A percentile compares a stretch with the other conserved stretches of the same genome.
Evolutionary conservation across 768 basidiomycete species (phyloP).

Genomic region (Clavaria fumosa): DNA sequence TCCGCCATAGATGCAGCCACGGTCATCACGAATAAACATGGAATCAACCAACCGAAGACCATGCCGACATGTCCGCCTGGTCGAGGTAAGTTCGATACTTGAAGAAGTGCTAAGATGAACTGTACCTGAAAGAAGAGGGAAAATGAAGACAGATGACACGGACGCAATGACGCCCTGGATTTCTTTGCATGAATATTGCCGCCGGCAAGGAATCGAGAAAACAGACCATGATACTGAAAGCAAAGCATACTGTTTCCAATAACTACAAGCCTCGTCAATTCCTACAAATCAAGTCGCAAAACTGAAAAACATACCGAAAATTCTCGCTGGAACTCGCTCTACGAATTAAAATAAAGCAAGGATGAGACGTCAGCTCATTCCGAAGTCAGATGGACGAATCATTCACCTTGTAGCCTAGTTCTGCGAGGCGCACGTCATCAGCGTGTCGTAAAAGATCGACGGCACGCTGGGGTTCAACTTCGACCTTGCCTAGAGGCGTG

Average conservation of each 20-base stretch:
- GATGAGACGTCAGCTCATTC: no score
- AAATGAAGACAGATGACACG: constrained; percentile 49
- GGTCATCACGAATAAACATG: constrained; percentile 48
- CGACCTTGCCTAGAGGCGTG: no score
- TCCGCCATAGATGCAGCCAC: constrained; percentile 64
- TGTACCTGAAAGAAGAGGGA: constrained; percentile 47
- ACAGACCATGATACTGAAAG: constrained; percentile 39
- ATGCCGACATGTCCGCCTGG: constrained; percentile 63
- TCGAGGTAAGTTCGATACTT: neutral
- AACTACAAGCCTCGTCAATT: constrained; percentile 24
- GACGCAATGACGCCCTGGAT: constrained; percentile 54
- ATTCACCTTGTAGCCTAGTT: constrained; percentile 61
- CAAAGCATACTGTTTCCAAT: constrained; percentile 48
- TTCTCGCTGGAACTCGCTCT: constrained; percentile 57
- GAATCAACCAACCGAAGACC: constrained; percentile 67
- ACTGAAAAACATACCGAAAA: constrained; percentile 35
- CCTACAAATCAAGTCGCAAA: neutral
- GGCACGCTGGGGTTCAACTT: constrained; percentile 5
- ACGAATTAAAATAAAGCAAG: no score
- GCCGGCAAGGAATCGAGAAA: constrained; percentile 14
- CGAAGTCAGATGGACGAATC: no score
- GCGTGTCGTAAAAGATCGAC: constrained; percentile 14
- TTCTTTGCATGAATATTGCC: no score
- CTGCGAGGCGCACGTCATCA: constrained; percentile 44
- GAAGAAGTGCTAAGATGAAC: neutral